phyloP scores from a whole-genome alignment of 169 alveolate genomes.

The Toxoplasma gondii region DNA sequence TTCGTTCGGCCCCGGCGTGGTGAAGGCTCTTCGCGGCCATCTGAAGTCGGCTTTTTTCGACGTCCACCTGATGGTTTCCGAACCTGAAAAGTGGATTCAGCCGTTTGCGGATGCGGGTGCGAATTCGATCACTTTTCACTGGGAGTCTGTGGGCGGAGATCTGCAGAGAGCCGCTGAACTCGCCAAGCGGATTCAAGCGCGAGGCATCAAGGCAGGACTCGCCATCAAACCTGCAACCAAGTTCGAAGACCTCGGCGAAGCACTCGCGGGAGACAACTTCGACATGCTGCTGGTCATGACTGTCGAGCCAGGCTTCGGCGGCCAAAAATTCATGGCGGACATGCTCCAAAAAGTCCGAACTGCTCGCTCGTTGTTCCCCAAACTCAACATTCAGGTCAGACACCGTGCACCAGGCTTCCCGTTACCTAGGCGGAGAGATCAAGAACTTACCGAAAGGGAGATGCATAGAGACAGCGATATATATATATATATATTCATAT shows the following conservation, averaged over 20 bases:
- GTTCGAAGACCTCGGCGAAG: conserved; percentile 63
- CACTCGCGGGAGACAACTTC: conserved; percentile 64
- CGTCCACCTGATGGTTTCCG: conserved; percentile 86
- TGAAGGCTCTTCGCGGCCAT: conserved; percentile 76
- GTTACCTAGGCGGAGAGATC: neutral
- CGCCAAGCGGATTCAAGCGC: conserved; percentile 17
- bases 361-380: conserved; percentile 23
- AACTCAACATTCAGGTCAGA: conserved; percentile 41
- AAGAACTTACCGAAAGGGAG: neutral
- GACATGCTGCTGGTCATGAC: conserved; percentile 89
- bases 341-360: conserved; percentile 81
- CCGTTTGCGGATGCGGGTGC: conserved; percentile 83
- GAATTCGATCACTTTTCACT: conserved; percentile 82
- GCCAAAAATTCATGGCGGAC: conserved; percentile 87
- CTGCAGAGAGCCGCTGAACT: neutral
- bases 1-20: conserved; percentile 85
- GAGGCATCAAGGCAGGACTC: conserved; percentile 82
- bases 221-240: conserved; percentile 84
- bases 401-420: neutral
- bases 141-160: conserved; percentile 78
- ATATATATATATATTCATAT: neutral
- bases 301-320: conserved; percentile 94
- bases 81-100: conserved; percentile 85
- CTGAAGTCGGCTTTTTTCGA: conserved; percentile 76
- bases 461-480: neutral